These are phyloP conservation scores for Prunus campanulata DNA, from an alignment of 306 rosid species.

Conservation along the genomic window DNA sequence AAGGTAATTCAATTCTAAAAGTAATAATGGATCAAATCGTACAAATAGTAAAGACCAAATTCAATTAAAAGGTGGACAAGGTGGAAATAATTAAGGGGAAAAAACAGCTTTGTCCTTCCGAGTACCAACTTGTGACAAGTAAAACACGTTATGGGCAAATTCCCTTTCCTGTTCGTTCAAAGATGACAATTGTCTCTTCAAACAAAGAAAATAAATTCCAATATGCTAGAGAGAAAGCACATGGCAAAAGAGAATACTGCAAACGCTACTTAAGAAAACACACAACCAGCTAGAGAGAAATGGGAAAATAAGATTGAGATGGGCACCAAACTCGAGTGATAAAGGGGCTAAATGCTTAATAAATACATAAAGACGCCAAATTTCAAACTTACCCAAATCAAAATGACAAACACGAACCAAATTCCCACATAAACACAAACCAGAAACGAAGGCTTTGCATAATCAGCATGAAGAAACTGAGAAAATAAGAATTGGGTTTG, in stretches of 20 bases:
- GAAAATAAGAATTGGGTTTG: conserved; percentile 3
- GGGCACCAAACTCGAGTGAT: background rate
- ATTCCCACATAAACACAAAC: background rate
- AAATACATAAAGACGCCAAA: background rate
- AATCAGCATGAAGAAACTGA: background rate
- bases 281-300: background rate
- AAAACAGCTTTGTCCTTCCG: background rate
- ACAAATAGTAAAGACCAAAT: background rate
- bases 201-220: background rate
- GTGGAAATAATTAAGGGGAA: background rate
- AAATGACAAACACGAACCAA: background rate
- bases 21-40: background rate
- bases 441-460: background rate
- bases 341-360: background rate
- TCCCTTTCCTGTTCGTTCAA: background rate
- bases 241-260: background rate
- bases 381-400: background rate
- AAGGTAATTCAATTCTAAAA: background rate
- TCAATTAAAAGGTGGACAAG: background rate
- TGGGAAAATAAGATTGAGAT: background rate
- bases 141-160: background rate
- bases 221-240: too few species aligned
- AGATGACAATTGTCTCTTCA: background rate
- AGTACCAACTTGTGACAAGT: background rate
- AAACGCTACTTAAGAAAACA: background rate